Base-by-base conservation (phyloP, 129 eudicot species). In the Calendula officinalis region DNA sequence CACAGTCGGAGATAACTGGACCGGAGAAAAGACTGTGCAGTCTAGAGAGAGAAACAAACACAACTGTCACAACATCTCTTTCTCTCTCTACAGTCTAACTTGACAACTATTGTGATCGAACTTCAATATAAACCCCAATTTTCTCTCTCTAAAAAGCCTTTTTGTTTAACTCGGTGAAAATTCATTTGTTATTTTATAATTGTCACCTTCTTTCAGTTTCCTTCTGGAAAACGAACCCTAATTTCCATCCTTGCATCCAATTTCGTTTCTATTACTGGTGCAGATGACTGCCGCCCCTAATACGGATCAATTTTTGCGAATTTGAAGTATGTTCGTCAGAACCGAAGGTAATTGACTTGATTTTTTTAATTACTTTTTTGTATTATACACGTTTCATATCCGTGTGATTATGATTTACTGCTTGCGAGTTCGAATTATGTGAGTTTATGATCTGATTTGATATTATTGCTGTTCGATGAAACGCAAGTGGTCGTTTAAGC, bases 401-500 rank as follows among this genome's bases (percentile, higher is more conserved):
- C 38, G 35, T 37, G 8, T 51, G 3, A 51, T 38, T 66, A 37
- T 49, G 30, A 15, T 66, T 39, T 53, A 40, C 52, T 51, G 30
- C 41, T 27, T 50, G 38, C 41, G 30, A 36, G 16, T 34, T 48
- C 7, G 47, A 36, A 36, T 36, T 36, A 4, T 35, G 13, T 13
- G 62, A 52, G 39, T 39, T 52, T 52, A 13, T 67, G 72, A 53
- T 67, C 53, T 67, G 63, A 67, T 53, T n/a, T 53, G 52, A 53
- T 22, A 5, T 52, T 46, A 13, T 47, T 10, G n/a, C 32, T 15
- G 32, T 15, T 6, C 59, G 37, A 48, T 48, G 48, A 65, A 65
- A 35, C 8, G 17, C 15, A 66, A 30, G 15, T 38, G 49, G 1
- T 8, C 55, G 6, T 38, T 37, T 4, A 58, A 58, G 64, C 11